phyloP scores from a whole-genome alignment of 148 eudicot species.

The Gaultheria prostrata region DNA sequence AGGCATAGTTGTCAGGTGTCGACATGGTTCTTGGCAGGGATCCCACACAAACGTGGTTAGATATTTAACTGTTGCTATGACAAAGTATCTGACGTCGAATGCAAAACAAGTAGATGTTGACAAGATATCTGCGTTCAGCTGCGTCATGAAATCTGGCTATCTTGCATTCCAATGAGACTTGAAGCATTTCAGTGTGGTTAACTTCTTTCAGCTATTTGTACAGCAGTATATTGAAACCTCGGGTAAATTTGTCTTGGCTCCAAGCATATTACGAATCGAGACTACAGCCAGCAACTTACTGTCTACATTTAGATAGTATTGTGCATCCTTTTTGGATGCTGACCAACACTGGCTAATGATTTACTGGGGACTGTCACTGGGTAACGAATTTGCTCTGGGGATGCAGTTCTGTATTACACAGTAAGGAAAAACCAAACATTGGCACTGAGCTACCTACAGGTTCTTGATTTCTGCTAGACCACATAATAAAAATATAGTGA shows the following conservation, averaged over 20 bases:
- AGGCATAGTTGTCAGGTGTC: not conserved
- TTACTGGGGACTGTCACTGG: not conserved
- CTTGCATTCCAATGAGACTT: not conserved
- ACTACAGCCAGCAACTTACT: not conserved
- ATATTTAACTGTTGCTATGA: not conserved
- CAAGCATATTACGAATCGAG: conserved; percentile 1
- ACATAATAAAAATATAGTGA: too few species aligned
- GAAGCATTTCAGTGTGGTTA: not conserved
- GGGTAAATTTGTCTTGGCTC: not conserved
- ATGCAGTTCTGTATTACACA: not conserved
- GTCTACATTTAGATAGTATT: not conserved
- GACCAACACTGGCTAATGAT: not conserved
- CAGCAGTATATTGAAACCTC: not conserved
- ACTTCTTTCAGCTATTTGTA: not conserved
- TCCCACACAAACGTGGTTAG: not conserved
- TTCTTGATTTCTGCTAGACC: not conserved
- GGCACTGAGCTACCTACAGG: not conserved
- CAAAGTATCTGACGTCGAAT: not conserved
- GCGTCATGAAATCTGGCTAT: not conserved
- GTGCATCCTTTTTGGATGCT: not conserved
- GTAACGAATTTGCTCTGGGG: not conserved
- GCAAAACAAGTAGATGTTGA: not conserved
- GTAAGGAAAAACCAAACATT: not conserved
- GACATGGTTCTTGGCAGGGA: not conserved
- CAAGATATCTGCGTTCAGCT: not conserved